A percentile compares a stretch with the other conserved stretches of the same genome.
Evolutionary conservation across 2,329 filamentous ascomycete genomes (phyloP).

Genomic region (Ophiocordyceps camponoti-floridani): DNA sequence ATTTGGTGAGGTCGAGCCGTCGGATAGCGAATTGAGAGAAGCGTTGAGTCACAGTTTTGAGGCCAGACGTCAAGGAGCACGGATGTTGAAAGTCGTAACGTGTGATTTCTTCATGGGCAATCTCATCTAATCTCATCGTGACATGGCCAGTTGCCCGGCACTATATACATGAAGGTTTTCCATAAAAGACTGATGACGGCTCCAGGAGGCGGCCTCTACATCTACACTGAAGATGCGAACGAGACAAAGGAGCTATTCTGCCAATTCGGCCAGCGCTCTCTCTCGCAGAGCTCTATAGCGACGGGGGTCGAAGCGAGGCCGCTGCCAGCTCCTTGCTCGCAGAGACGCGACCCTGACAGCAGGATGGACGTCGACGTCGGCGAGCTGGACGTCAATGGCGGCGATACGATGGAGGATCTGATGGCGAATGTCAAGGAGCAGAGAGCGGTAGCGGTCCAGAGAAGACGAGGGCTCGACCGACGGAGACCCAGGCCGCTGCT

Average conservation of each 20-base stretch:
- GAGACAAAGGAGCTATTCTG: constrained; percentile 1
- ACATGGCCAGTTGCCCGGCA: too few species aligned
- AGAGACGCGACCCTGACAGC: constrained; percentile 34
- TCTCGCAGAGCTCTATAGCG: constrained; percentile 35
- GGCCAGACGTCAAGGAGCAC: too few species aligned
- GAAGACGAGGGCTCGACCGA: constrained; percentile 16
- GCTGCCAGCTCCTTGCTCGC: constrained; percentile 34
- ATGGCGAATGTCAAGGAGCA: constrained; percentile 26
- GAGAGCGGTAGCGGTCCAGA: constrained; percentile 27
- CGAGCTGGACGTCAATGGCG: constrained; percentile 20
- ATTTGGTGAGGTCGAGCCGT: too few species aligned
- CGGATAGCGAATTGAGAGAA: too few species aligned
- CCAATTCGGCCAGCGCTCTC: constrained; percentile 31
- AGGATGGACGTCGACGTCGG: neutral
- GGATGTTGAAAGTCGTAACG: too few species aligned
- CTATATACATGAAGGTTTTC: neutral
- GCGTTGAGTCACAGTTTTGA: too few species aligned
- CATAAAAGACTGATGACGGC: neutral
- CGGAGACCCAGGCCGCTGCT: neutral
- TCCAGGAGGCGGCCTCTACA: neutral
- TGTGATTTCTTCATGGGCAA: too few species aligned
- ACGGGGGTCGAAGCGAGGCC: constrained; percentile 33
- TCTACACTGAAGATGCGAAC: too few species aligned
- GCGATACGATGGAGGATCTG: constrained; percentile 31
- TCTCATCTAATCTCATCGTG: too few species aligned